Percentiles rank a stretch among this genome's conserved stretches.
Conservation (phyloP, 805 yeast genomes). For the Kodamaea laetipori region DNA sequence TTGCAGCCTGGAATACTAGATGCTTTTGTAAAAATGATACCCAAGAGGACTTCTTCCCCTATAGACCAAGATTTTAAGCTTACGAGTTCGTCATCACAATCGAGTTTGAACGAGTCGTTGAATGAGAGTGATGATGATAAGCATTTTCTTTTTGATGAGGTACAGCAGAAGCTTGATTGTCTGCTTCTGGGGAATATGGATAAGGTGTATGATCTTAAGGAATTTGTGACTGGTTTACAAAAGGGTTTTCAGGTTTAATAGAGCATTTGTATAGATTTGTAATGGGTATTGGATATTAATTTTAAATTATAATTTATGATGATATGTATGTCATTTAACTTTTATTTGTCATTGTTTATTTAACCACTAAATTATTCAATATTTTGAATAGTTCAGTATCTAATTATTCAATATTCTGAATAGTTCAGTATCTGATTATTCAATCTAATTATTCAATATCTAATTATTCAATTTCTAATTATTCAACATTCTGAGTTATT, state of each 20-base stretch:
- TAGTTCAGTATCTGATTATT: too few species aligned
- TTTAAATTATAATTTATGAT: too few species aligned
- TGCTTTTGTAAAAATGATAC: constrained; percentile 20
- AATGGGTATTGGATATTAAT: not conserved
- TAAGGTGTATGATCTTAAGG: constrained; percentile 28
- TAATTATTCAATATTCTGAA: too few species aligned
- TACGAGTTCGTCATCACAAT: constrained; percentile 11
- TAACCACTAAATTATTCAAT: too few species aligned
- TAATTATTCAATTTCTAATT: too few species aligned
- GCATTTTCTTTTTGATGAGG: constrained; percentile 26
- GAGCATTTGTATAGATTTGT: not conserved
- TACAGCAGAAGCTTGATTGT: constrained; percentile 24
- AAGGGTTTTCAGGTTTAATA: constrained; percentile 9
- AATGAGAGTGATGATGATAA: constrained; percentile 23
- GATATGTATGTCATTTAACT: too few species aligned
- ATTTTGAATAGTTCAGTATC: too few species aligned
- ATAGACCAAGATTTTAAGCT: constrained; percentile 15
- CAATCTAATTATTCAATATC: too few species aligned
- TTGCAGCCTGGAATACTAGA: constrained; percentile 14
- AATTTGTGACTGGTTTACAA: constrained; percentile 19
- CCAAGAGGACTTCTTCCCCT: constrained; percentile 13
- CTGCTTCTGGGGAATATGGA: constrained; percentile 27
- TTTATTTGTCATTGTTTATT: too few species aligned
- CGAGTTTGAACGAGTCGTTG: constrained; percentile 9
- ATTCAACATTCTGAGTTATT: too few species aligned